Percentiles rank a stretch among this genome's conserved stretches.
Conservation (phyloP, 371 early-diverging fungal genomes). For the Blakeslea trispora region DNA sequence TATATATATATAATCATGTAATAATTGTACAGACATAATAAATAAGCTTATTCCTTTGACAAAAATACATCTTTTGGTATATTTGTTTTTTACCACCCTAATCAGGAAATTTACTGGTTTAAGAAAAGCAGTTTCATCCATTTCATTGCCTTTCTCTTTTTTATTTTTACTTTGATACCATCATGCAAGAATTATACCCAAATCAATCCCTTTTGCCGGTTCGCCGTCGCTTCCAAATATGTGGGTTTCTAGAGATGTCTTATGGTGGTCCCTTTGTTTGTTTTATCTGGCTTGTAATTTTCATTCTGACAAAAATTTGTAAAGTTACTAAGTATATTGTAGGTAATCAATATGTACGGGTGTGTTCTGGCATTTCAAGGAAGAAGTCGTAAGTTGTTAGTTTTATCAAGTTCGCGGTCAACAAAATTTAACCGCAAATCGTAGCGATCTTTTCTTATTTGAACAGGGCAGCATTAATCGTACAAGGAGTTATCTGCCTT, state of each 20-base stretch:
- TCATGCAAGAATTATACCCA: constrained; percentile 6
- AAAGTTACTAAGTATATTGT: neutral
- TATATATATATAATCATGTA: neutral
- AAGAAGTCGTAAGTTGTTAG: constrained; percentile 10
- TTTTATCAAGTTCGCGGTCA: neutral
- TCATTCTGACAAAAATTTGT: no score
- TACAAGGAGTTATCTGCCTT: constrained; percentile 38
- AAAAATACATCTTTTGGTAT: no score
- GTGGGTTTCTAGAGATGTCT: neutral
- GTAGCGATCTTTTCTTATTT: constrained; percentile 44
- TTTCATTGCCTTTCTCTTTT: neutral
- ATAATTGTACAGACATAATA: neutral
- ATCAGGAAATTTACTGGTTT: neutral
- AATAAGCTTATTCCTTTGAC: neutral
- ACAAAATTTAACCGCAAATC: neutral
- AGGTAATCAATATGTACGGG: constrained; percentile 12
- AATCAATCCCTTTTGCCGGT: neutral
- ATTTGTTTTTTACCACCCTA: neutral
- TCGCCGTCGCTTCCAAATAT: constrained; percentile 3
- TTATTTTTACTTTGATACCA: neutral
- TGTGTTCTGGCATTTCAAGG: constrained; percentile 11
- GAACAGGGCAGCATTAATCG: constrained; percentile 23
- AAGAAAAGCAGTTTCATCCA: neutral
- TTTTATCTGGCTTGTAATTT: constrained; percentile 15
- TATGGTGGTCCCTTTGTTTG: constrained; percentile 12